These are phyloP conservation scores for Sanghuangporus baumii DNA, from an alignment of 1,284 basidiomycete species.

Conservation along the genomic window DNA sequence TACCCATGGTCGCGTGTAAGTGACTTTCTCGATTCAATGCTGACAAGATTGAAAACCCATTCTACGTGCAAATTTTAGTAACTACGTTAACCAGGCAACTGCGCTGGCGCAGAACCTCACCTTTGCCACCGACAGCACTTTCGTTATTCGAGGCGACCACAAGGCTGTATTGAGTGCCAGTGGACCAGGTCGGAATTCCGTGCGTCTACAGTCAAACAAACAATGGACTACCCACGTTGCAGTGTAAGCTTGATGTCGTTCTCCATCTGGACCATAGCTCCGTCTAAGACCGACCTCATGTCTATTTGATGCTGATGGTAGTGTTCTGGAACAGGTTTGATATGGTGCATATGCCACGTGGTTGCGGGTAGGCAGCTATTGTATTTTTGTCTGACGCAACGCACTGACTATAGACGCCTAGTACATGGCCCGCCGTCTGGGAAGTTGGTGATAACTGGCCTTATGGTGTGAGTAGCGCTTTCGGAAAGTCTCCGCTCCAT, in stretches of 20 bases:
- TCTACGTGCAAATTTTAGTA: conserved; percentile 28
- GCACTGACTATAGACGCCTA: conserved; percentile 16
- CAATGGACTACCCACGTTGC: conserved; percentile 31
- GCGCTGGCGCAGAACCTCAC: conserved; percentile 43
- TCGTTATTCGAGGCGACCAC: conserved; percentile 37
- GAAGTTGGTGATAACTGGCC: conserved; percentile 33
- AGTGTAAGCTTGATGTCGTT: conserved; percentile 21
- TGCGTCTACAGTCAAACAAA: conserved; percentile 28
- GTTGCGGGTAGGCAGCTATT: conserved; percentile 49
- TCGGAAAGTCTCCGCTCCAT: neutral
- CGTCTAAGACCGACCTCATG: neutral
- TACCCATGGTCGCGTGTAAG: conserved; percentile 28
- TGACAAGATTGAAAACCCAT: neutral
- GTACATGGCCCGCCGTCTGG: conserved; percentile 41
- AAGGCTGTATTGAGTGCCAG: conserved; percentile 26
- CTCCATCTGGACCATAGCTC: neutral
- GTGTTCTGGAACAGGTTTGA: conserved; percentile 25
- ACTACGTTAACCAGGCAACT: conserved; percentile 45
- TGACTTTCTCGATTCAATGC: neutral
- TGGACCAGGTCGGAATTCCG: conserved; percentile 33
- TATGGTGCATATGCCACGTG: conserved; percentile 48
- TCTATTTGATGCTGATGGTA: neutral
- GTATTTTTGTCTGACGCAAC: neutral
- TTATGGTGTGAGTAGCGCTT: conserved; percentile 20
- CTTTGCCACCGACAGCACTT: conserved; percentile 38